Evolutionary conservation across 805 yeast genomes (phyloP).

Genomic region (Starmerella asiatica): DNA sequence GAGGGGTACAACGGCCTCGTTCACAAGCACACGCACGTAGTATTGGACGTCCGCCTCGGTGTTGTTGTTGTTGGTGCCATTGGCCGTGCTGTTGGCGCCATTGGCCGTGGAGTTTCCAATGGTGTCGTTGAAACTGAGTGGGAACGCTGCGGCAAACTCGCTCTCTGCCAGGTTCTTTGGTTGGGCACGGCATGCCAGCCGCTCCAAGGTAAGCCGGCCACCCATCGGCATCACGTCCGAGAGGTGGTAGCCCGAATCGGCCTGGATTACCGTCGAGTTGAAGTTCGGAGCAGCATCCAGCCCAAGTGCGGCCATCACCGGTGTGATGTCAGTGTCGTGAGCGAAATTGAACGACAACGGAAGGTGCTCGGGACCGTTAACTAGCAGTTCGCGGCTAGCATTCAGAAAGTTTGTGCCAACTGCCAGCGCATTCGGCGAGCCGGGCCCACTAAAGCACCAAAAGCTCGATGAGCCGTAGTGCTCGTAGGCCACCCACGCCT

Average conservation of each 20-base stretch:
- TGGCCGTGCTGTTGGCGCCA: constrained; percentile 7
- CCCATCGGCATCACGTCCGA: constrained; percentile 29
- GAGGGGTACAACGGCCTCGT: constrained; percentile 43
- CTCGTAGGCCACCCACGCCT: constrained; percentile 34
- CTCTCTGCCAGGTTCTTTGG: constrained; percentile 1
- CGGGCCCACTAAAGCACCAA: constrained; percentile 40
- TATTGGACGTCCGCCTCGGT: constrained; percentile 17
- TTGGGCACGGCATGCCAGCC: constrained; percentile 29
- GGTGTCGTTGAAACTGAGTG: constrained; percentile 17
- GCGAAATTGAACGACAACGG: constrained; percentile 38
- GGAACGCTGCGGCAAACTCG: constrained; percentile 20
- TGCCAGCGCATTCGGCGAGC: constrained; percentile 31
- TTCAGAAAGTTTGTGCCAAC: constrained; percentile 36
- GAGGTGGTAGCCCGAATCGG: constrained; percentile 36
- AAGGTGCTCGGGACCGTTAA: constrained; percentile 27
- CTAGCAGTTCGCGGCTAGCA: constrained; percentile 35
- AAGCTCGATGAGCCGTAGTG: constrained; percentile 33
- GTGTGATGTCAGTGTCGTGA: constrained; percentile 47
- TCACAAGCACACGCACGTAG: constrained; percentile 38
- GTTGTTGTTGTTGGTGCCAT: constrained; percentile 7
- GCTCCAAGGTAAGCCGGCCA: constrained; percentile 24
- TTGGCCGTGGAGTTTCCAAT: constrained; percentile 8
- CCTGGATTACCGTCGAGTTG: constrained; percentile 33
- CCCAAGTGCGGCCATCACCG: constrained; percentile 38
- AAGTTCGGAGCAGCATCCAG: constrained; percentile 29